phyloP scores from a whole-genome alignment of 208 protist genomes.

The Leishmania guyanensis region DNA sequence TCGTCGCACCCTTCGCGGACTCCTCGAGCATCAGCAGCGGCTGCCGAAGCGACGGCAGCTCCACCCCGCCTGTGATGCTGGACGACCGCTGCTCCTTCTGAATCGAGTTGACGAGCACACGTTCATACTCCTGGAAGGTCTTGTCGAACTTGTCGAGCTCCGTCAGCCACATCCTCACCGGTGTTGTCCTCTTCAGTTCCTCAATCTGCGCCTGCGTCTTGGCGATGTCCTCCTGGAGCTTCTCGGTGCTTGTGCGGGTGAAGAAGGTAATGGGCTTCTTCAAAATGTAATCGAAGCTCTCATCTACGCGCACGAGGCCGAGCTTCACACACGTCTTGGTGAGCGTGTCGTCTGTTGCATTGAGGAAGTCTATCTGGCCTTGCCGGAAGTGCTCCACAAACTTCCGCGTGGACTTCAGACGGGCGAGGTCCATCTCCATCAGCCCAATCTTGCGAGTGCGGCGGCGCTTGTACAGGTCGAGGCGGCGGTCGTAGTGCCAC shows the following conservation, averaged over 20 bases:
- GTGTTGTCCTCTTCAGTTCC: conserved; percentile 77
- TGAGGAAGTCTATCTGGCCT: conserved; percentile 86
- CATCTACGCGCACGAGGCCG: conserved; percentile 73
- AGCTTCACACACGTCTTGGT: conserved; percentile 68
- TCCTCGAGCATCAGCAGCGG: conserved; percentile 69
- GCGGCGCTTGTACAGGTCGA: conserved; percentile 89
- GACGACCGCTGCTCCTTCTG: conserved; percentile 72
- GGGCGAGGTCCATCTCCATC: conserved; percentile 69
- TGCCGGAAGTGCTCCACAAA: conserved; percentile 88
- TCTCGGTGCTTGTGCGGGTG: conserved; percentile 82
- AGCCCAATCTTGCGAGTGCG: conserved; percentile 72
- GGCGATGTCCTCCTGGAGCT: conserved; percentile 64
- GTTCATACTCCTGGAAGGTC: conserved; percentile 79
- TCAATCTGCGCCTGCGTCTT: conserved; percentile 68
- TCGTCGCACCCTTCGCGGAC: conserved; percentile 19
- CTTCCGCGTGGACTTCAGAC: conserved; percentile 70
- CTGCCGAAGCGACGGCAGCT: conserved; percentile 48
- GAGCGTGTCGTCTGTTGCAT: conserved; percentile 79
- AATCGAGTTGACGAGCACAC: conserved; percentile 66
- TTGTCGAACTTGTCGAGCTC: conserved; percentile 93
- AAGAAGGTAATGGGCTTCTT: conserved; percentile 91
- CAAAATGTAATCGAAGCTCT: conserved; percentile 85
- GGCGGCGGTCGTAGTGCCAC: conserved; percentile 92
- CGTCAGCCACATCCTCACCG: conserved; percentile 84
- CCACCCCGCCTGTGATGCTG: conserved; percentile 50